These are phyloP conservation scores for Xylaria arbuscula DNA, from an alignment of 2,329 filamentous ascomycete genomes.

Conservation along the genomic window DNA sequence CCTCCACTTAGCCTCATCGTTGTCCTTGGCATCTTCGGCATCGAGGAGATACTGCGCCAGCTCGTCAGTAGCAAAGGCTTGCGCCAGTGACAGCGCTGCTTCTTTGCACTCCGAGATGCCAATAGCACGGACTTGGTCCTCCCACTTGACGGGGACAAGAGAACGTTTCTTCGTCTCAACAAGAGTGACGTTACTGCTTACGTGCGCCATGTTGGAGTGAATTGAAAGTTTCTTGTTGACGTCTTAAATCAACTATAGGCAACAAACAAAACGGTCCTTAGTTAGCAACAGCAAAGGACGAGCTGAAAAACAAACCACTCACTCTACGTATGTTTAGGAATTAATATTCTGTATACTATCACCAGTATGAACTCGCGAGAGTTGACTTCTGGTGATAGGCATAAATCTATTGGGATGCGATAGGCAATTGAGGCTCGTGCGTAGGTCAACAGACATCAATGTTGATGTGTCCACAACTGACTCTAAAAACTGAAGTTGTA, in stretches of 20 bases:
- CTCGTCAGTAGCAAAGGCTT: slow-evolving; percentile 81
- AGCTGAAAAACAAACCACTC: slow-evolving; percentile 34
- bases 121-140: slow-evolving; percentile 70
- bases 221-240: slow-evolving; percentile 38
- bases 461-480: slow-evolving; percentile 51
- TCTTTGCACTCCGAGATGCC: slow-evolving; percentile 75
- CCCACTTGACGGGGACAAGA: slow-evolving; percentile 64
- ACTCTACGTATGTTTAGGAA: slow-evolving; percentile 49
- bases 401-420: slow-evolving; percentile 68
- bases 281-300: slow-evolving; percentile 13
- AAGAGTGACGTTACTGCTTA: slow-evolving; percentile 46
- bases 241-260: slow-evolving; percentile 21
- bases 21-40: slow-evolving; percentile 73
- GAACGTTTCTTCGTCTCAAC: slow-evolving; percentile 55
- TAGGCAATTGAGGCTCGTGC: slow-evolving; percentile 66
- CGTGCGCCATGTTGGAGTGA: slow-evolving; percentile 58
- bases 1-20: slow-evolving; percentile 76
- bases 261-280: slow-evolving; percentile 1
- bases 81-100: slow-evolving; percentile 77
- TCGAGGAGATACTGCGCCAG: slow-evolving; percentile 80
- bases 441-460: slow-evolving; percentile 71
- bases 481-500: slow-evolving; percentile 39
- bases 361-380: slow-evolving; percentile 66
- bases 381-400: slow-evolving; percentile 66
- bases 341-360: slow-evolving; percentile 67